phyloP scores from a whole-genome alignment of 2,329 filamentous ascomycete genomes.

The Colletotrichum camelliae region DNA sequence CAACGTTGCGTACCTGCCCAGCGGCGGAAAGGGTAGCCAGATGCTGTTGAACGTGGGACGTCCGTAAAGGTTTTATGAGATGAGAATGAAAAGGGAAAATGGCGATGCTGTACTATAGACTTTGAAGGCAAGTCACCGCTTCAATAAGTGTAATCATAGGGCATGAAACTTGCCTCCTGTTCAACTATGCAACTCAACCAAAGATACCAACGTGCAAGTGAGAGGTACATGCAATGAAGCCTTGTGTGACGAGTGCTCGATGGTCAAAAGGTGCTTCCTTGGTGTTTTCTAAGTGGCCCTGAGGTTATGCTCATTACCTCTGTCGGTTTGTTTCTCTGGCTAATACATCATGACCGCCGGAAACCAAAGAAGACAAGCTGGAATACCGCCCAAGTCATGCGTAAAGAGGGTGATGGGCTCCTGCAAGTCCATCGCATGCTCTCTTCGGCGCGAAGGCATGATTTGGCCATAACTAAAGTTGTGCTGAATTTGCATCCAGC shows the following conservation, averaged over 20 bases:
- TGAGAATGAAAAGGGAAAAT: background rate
- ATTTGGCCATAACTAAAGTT: background rate
- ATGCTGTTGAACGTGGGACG: constrained; percentile 60
- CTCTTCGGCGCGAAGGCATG: background rate
- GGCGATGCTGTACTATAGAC: constrained; percentile 20
- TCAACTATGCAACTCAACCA: background rate
- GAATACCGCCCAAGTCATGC: too few species aligned
- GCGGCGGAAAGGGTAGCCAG: constrained; percentile 67
- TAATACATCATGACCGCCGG: background rate
- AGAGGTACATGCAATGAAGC: background rate
- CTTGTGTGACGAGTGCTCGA: background rate
- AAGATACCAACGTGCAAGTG: background rate
- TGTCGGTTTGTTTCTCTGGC: background rate
- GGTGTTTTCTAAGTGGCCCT: background rate
- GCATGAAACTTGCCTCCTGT: constrained; percentile 12
- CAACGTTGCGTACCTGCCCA: constrained; percentile 91
- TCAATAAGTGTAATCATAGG: constrained; percentile 26
- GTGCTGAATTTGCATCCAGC: background rate
- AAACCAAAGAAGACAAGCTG: background rate
- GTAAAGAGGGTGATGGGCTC: too few species aligned
- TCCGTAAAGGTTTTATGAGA: constrained; percentile 31
- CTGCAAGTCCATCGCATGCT: background rate
- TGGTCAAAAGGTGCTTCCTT: background rate
- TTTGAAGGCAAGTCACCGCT: constrained; percentile 29
- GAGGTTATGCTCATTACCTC: background rate